phyloP scores from a whole-genome alignment of 2,329 filamentous ascomycete genomes.

The Davidsoniella virescens region DNA sequence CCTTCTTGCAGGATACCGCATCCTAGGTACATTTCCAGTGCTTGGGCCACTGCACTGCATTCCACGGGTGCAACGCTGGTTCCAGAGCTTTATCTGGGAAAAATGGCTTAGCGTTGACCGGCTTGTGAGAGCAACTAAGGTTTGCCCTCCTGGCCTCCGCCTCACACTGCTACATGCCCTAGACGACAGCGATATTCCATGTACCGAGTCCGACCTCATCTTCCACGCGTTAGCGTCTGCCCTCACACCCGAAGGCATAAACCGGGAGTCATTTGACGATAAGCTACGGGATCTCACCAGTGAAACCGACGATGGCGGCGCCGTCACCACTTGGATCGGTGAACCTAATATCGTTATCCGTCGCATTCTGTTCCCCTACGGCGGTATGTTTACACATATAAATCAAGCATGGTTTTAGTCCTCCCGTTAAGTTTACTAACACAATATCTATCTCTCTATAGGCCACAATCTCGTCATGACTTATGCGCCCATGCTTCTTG shows the following conservation, averaged over 20 bases:
- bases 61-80: conserved; percentile 13
- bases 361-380: conserved; percentile 37
- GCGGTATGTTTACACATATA: conserved; percentile 28
- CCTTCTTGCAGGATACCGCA: conserved; percentile 61
- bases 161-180: conserved; percentile 64
- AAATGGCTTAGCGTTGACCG: conserved; percentile 61
- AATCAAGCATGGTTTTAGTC: no score
- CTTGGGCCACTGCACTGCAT: conserved; percentile 49
- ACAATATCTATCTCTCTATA: conserved; percentile 18
- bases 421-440: background rate
- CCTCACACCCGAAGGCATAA: conserved; percentile 23
- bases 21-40: conserved; percentile 63
- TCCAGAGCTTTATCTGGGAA: conserved; percentile 54
- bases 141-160: conserved; percentile 38
- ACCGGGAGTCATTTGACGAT: conserved; percentile 23
- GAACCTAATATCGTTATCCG: conserved; percentile 32
- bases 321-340: conserved; percentile 29
- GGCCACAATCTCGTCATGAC: conserved; percentile 56
- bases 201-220: conserved; percentile 47
- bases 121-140: conserved; percentile 38
- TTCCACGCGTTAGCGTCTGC: conserved; percentile 44
- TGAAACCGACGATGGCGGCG: conserved; percentile 28
- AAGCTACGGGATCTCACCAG: conserved; percentile 32
- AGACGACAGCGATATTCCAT: conserved; percentile 72
- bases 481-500: conserved; percentile 45